Evolutionary conservation across 331 rosid species (phyloP), one percentile per base, ranked within the genome.

Genomic region (Quercus tomentella): DNA sequence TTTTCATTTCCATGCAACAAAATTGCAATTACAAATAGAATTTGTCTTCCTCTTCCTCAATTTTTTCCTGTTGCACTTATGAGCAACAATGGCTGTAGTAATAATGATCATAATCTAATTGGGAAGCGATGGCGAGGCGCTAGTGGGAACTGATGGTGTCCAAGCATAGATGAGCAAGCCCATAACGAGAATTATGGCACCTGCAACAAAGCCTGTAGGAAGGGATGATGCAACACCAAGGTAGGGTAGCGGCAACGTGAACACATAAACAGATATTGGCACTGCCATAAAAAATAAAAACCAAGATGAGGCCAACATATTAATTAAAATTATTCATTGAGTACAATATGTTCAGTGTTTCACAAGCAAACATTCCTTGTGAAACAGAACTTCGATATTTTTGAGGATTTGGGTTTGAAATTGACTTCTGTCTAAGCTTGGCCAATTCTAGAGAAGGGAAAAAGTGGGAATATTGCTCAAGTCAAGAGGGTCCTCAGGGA

Each of bases 181-280:
- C 79, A 86, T 67, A 49, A 86, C 79, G 17, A 93, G 97, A 82
- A 93, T 54, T 41, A 87, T 11, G 73, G 92, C 88, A 62, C 98
- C 98, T 20, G 91, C 90, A 41, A 91, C 78, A 70, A 93, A 93
- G 76, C 98, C 97, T 21, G 89, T 67, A 11, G 98, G 98, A 83
- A 93, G 89, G 22, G 98, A 79, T 35, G 95, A 81, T 16, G 91
- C 90, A 67, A 90, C 90, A 0, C 92, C 98, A 21, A 93, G 85
- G 87, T 88, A 90, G 43, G 98, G 98, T 61, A 93, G 84, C 23
- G 97, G 98, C 86, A 93, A 79, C 9, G 98, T 93, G 90, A 93
- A 91, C 84, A 91, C 62, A 58, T 81, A 93, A 35, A 91, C 83
- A 0, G 98, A 84, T 57, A 91, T 91, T 8, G 98, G 98, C 72